Evolutionary conservation across 2,329 filamentous ascomycete species (phyloP), one percentile per base, ranked within the genome.

Genomic region (Coniochaeta hoffmannii): DNA sequence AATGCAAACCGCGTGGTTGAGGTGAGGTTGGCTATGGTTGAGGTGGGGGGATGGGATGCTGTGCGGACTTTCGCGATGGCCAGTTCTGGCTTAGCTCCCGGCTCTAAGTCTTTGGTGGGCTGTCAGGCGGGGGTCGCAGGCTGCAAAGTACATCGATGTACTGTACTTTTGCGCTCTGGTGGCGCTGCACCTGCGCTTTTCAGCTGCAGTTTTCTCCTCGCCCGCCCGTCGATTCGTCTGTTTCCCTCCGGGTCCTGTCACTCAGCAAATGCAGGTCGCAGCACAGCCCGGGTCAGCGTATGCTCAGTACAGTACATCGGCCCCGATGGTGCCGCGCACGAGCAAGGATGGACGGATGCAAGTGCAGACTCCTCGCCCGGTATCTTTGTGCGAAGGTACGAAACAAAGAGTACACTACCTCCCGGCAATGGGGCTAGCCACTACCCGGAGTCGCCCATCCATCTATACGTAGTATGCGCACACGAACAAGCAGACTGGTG

Each of bases 101-200:
- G 49, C 26, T 34, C 19, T 34, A 32, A 51, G 49, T 34, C 15
- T 19, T 5, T 19, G 28, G 28, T 51, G 26, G 49, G 26, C 44
- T 9, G 44, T 15, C 44, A 17, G 49, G 28, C 49, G 31, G 28
- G n/a, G 49, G 49, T 34, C 49, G 41, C 41, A 46, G 19, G 41
- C 14, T 14, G 4, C 19, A 26, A 46, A 28, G 41, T 46, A 46
- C 41, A 14, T 19, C 22, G 7, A 46, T 51, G 49, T 51, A 51
- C 49, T 51, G 28, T 51, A 51, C 49, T 53, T 54, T 12, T 19
- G 38, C 50, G 55, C 30, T 32, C 53, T 36, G 55, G 65, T 64
- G 65, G 62, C 63, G 63, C 62, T 65, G 64, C 65, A 66, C 52
- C 59, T 67, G 66, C 65, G 65, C 60, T 60, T 67, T 68, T 69